Conservation (phyloP, 2,329 filamentous ascomycete genomes). For the Trichoderma koningiopsis region DNA sequence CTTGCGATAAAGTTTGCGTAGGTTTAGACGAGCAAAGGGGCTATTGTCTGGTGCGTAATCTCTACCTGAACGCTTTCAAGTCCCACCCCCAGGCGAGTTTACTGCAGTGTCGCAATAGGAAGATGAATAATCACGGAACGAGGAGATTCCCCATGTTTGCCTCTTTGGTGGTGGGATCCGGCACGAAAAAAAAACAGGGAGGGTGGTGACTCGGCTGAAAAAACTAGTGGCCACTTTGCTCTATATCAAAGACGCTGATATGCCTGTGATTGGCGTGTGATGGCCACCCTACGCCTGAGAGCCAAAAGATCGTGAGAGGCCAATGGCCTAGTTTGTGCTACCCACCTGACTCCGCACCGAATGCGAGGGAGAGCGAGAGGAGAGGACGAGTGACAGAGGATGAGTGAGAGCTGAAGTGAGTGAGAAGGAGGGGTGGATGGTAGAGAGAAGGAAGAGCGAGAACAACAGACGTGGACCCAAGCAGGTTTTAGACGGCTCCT, state of each 20-base stretch:
- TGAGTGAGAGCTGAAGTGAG: not conserved
- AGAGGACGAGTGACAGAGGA: not conserved
- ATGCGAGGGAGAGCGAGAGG: not conserved
- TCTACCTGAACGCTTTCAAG: constrained; percentile 11
- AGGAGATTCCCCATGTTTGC: constrained; percentile 16
- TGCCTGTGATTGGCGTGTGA: constrained; percentile 15
- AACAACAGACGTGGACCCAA: not conserved
- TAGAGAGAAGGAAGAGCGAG: not conserved
- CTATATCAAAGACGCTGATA: not conserved
- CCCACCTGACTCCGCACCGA: constrained; percentile 14
- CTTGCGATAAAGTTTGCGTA: not conserved
- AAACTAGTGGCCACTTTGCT: constrained; percentile 15
- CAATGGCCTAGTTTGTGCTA: constrained; percentile 13
- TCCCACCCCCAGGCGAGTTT: constrained; percentile 16
- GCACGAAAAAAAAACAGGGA: constrained; percentile 6
- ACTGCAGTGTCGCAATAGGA: constrained; percentile 4
- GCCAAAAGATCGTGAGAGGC: constrained; percentile 12
- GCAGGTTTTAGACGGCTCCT: not conserved
- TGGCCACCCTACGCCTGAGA: constrained; percentile 18
- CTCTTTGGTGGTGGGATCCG: constrained; percentile 12
- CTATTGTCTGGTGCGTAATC: constrained; percentile 5
- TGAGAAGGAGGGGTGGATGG: not conserved
- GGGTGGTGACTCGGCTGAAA: constrained; percentile 20
- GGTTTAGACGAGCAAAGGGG: constrained; percentile 9
- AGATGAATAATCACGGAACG: constrained; percentile 25